Base-by-base conservation (phyloP, 1,139 yeast species). In the Pichia norvegensis region DNA sequence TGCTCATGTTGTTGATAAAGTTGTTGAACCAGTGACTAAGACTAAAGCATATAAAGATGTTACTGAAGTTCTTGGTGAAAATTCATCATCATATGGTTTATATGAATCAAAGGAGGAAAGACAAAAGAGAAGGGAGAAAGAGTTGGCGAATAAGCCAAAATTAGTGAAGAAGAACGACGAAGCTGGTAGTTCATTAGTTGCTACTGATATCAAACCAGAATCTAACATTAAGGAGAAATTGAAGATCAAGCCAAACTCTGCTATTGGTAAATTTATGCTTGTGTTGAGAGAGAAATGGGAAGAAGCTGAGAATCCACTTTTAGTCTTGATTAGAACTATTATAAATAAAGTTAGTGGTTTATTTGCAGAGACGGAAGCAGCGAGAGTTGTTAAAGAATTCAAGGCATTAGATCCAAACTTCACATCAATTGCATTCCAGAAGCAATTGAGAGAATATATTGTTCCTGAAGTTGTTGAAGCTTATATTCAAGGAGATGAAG, bases 401-500 rank as follows among this genome's bases (percentile, higher is more conserved):
- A 85, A 79, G 67, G 77, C 81, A 62, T 81, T 92, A 77, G 99
- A 94, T 66, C 96, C 98, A 44, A 71, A 78, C 33, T 94, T 92
- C 72, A 80, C 79, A 55, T 75, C 79, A 56, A 92, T 88, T 48
- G 81, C 76, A 53, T 92, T 94, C 70, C 78, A 84, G 56, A 79
- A 76, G 57, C 92, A 94, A 49, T 74, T 92, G 58, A 85, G 97
- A 61, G 92, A 87, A 62, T 94, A 83, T 66, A 87, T 94, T 55
- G 80, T 94, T 42, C 98, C 99, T 10, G 99, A 94, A 66, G 78
- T 94, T 39, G 73, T 94, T 60, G 99, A 94, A 63, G 97, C 98
- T 4, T 90, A 88, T 68, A 87, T 87, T 54, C 85, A 85, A 60
- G 96, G 96, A 54, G 97, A 94, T 58, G 90, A 81, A 53, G 75